phyloP scores from a whole-genome alignment of 768 basidiomycete genomes.

The Clitopilus hobsonii region DNA sequence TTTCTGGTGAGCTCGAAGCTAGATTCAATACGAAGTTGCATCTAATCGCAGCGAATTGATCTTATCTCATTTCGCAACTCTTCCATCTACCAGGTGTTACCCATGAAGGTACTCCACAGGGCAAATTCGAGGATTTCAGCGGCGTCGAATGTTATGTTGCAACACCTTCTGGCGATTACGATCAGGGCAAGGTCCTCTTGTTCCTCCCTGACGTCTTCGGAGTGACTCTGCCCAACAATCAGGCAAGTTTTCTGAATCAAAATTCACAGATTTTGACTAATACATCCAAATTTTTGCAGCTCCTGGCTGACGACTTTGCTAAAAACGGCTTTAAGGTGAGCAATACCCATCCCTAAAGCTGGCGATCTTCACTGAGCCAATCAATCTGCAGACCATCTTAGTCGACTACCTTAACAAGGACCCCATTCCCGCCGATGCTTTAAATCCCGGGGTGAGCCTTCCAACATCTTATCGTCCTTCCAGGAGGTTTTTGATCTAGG shows the following conservation, averaged over 20 bases:
- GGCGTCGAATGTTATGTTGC: slow-evolving; percentile 51
- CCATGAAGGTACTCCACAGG: slow-evolving; percentile 44
- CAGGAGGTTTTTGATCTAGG: background rate
- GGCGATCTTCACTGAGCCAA: background rate
- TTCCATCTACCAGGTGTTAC: slow-evolving; percentile 26
- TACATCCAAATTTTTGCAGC: background rate
- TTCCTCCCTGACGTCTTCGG: slow-evolving; percentile 32
- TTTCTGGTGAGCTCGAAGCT: slow-evolving; percentile 24
- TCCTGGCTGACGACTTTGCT: slow-evolving; percentile 13
- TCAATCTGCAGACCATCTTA: slow-evolving; percentile 8
- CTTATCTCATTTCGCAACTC: background rate
- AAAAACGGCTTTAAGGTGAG: slow-evolving; percentile 10
- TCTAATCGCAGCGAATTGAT: background rate
- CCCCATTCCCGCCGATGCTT: slow-evolving; percentile 10
- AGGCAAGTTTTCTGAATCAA: too few species aligned
- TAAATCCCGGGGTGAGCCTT: slow-evolving; percentile 8
- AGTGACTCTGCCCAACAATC: slow-evolving; percentile 10
- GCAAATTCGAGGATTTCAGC: slow-evolving; percentile 41
- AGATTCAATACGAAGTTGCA: background rate
- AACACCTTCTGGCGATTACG: slow-evolving; percentile 44
- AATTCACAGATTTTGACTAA: background rate
- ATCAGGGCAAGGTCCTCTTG: slow-evolving; percentile 53
- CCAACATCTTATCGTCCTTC: background rate
- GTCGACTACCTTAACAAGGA: slow-evolving; percentile 15
- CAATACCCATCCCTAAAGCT: background rate